Conservation (phyloP, 139 green algal species). For the Micromonas pusilla region DNA sequence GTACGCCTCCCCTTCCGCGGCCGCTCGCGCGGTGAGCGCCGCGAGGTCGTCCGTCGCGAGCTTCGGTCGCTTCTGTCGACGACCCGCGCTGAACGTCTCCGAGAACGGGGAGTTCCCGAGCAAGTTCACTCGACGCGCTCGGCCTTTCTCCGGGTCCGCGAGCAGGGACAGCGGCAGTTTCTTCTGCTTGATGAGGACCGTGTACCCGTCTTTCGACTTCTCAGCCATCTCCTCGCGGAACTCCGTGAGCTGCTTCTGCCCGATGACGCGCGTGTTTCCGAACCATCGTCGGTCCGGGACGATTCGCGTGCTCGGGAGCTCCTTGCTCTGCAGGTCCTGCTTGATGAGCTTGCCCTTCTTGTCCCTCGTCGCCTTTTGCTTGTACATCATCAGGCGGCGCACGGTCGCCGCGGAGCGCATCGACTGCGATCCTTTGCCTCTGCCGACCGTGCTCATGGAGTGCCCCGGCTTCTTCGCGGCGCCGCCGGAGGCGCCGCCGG, state of each 20-base stretch:
- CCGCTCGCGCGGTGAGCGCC: constrained; percentile 8
- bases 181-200: constrained; percentile 86
- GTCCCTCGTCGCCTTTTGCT: constrained; percentile 70
- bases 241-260: constrained; percentile 89
- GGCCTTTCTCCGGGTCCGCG: constrained; percentile 68
- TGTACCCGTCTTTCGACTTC: constrained; percentile 85
- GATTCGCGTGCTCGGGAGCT: constrained; percentile 91
- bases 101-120: constrained; percentile 75
- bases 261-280: constrained; percentile 93
- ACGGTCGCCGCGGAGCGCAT: constrained; percentile 38
- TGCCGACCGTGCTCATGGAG: constrained; percentile 31
- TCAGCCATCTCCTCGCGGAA: constrained; percentile 89
- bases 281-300: constrained; percentile 82
- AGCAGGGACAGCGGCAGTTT: constrained; percentile 91
- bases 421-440: background rate
- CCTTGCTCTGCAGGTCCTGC: constrained; percentile 85
- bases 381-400: constrained; percentile 91
- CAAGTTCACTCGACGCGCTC: constrained; percentile 56
- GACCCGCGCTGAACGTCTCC: constrained; percentile 72
- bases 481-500: background rate
- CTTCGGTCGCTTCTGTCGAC: constrained; percentile 74
- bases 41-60: constrained; percentile 62
- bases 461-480: constrained; percentile 34
- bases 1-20: background rate
- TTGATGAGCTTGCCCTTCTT: constrained; percentile 80